These are phyloP conservation scores for Pleurotus djamor DNA, from an alignment of 768 basidiomycete species.

Conservation along the genomic window DNA sequence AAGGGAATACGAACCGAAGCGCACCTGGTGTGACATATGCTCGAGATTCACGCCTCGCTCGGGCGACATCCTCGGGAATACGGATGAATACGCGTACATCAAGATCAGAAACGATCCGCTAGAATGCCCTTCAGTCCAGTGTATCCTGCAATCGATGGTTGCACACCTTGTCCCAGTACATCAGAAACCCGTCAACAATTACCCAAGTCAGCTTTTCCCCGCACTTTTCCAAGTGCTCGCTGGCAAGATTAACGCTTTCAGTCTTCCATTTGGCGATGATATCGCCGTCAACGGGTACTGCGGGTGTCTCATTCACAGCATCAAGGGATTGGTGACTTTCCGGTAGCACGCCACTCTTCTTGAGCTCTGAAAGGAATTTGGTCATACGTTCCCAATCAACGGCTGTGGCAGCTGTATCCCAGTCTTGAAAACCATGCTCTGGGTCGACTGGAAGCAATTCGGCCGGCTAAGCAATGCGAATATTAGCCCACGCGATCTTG, in stretches of 20 bases:
- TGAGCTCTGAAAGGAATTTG: neutral
- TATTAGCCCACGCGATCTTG: neutral
- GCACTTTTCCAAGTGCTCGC: neutral
- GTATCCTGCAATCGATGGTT: too few relatives aligned
- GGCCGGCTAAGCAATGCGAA: neutral
- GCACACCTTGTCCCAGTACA: neutral
- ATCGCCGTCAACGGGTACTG: neutral
- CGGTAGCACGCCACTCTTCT: neutral
- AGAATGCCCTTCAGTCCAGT: too few relatives aligned
- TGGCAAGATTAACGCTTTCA: neutral
- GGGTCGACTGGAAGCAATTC: neutral
- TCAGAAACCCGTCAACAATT: neutral
- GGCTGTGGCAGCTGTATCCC: neutral
- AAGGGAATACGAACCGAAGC: neutral
- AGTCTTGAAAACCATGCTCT: neutral
- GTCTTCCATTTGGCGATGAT: neutral
- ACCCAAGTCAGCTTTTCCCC: neutral
- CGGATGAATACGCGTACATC: neutral
- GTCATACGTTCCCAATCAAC: neutral
- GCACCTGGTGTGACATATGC: neutral
- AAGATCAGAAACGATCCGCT: conserved; percentile 1
- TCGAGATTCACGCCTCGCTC: neutral
- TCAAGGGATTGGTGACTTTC: conserved; percentile 2
- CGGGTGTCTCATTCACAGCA: neutral
- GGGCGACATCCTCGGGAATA: neutral